Evolutionary conservation across 306 rosid genomes (phyloP).

Genomic region (Potentilla sterilis): DNA sequence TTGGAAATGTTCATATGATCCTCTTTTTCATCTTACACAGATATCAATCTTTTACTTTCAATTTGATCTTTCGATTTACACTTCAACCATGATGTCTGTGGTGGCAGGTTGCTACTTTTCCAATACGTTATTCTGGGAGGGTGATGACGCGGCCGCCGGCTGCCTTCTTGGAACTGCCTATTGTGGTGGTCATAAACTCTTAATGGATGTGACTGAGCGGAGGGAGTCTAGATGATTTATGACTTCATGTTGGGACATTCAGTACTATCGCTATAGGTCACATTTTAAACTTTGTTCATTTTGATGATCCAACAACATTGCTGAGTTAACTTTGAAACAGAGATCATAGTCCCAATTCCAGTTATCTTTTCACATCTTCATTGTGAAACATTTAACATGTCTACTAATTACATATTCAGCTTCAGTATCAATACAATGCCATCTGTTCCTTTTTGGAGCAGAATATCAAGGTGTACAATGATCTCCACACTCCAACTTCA

Average conservation of each 20-base stretch:
- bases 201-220: not conserved
- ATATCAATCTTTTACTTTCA: not conserved
- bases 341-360: not conserved
- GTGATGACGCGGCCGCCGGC: not conserved
- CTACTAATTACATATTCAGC: not conserved
- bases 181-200: not conserved
- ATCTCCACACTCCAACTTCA: slow-evolving; percentile 28
- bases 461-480: not conserved
- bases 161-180: not conserved
- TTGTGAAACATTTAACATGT: not conserved
- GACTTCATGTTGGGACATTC: not conserved
- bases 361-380: not conserved
- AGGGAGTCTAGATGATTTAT: not conserved
- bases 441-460: not conserved
- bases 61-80: not conserved
- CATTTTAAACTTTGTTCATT: not conserved
- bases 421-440: not conserved
- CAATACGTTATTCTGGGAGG: not conserved
- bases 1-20: not conserved
- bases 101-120: too few species aligned
- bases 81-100: not conserved
- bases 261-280: not conserved
- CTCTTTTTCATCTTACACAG: not conserved
- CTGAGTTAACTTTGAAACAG: too few species aligned
- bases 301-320: not conserved